These are phyloP conservation scores for Penicillium parvum DNA, from an alignment of 495 filamentous ascomycete genomes.

Conservation along the genomic window DNA sequence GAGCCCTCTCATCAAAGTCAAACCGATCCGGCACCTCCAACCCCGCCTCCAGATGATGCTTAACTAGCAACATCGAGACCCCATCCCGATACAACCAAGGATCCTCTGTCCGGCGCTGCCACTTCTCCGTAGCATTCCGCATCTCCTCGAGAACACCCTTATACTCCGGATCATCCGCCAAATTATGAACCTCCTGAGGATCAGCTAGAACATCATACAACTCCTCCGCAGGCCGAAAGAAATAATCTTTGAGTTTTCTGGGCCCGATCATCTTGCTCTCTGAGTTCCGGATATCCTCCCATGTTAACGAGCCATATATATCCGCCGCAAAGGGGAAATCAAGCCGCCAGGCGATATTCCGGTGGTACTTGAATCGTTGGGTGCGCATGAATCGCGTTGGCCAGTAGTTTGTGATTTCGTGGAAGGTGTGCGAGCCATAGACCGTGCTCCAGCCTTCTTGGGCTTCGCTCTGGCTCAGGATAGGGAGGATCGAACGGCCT, in stretches of 20 bases:
- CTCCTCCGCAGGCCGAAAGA: constrained; percentile 39
- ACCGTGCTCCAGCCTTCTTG: constrained; percentile 24
- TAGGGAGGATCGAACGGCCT: constrained; percentile 37
- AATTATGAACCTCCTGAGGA: constrained; percentile 34
- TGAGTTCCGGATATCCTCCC: constrained; percentile 40
- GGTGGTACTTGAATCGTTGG: constrained; percentile 41
- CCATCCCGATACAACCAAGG: constrained; percentile 42
- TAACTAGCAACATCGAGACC: constrained; percentile 22
- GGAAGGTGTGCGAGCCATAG: constrained; percentile 48
- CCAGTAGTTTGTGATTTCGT: constrained; percentile 46
- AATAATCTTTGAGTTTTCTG: constrained; percentile 31
- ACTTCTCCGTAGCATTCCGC: constrained; percentile 27
- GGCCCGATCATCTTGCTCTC: constrained; percentile 31
- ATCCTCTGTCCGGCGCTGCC: constrained; percentile 39
- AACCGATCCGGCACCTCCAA: constrained; percentile 36
- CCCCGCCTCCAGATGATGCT: constrained; percentile 27
- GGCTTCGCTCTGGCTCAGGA: constrained; percentile 18
- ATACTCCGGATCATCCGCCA: constrained; percentile 24
- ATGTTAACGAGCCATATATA: constrained; percentile 39
- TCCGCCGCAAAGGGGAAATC: constrained; percentile 46
- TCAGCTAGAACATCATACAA: constrained; percentile 40
- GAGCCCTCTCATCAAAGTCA: constrained; percentile 30
- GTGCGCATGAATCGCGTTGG: constrained; percentile 43
- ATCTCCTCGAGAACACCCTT: constrained; percentile 18
- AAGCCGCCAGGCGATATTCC: constrained; percentile 42